phyloP scores from a whole-genome alignment of 1,284 basidiomycete genomes.

The Trichosporon sp. region DNA sequence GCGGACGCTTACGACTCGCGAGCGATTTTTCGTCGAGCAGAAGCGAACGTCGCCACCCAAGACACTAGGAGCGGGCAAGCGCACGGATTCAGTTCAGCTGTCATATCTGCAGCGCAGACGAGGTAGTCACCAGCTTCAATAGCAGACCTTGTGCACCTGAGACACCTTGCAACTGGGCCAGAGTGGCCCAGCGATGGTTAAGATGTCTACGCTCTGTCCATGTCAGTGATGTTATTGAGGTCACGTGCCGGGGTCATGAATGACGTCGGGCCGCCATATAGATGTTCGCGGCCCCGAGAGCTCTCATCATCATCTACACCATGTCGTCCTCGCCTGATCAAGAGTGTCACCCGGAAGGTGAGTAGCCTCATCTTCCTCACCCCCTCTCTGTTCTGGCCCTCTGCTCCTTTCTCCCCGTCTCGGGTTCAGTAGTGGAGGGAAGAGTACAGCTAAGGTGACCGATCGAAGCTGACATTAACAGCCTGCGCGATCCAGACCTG shows the following conservation, averaged over 20 bases:
- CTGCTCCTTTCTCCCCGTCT: neutral
- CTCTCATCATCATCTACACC: neutral
- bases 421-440: neutral
- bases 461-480: conserved; percentile 24
- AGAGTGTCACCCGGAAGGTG: conserved; percentile 11
- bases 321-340: conserved; percentile 4
- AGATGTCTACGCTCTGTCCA: neutral
- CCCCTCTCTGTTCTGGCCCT: neutral
- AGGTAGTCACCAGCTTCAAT: neutral
- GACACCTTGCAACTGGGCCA: no score
- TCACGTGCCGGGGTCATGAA: neutral
- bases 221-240: neutral
- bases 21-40: neutral
- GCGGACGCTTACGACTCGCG: conserved; percentile 13
- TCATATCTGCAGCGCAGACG: neutral
- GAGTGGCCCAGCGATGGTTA: no score
- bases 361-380: neutral
- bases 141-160: no score
- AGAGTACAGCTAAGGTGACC: no score
- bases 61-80: neutral
- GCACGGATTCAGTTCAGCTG: neutral
- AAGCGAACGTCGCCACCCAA: neutral
- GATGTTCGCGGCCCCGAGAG: neutral
- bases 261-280: neutral
- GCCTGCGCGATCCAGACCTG: conserved; percentile 54